Percentiles rank a stretch among this genome's conserved stretches.
phyloP scores from a whole-genome alignment of 805 yeast genomes.

The Myxozyma geophila region DNA sequence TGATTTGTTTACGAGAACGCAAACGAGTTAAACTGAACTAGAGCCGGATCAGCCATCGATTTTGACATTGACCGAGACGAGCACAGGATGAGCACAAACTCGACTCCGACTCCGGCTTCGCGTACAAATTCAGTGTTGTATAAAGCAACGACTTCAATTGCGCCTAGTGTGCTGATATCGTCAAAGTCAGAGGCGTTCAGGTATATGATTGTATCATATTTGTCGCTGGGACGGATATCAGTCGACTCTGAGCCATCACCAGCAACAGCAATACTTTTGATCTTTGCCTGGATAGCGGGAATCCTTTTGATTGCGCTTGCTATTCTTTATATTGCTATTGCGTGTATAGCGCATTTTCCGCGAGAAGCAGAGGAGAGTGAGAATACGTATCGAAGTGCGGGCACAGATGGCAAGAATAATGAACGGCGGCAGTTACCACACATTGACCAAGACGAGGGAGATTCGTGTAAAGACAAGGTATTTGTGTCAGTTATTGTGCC shows the following conservation, averaged over 20 bases:
- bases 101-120: conserved; percentile 5
- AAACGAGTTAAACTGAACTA: too few species aligned
- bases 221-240: conserved; percentile 5
- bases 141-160: not conserved
- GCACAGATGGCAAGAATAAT: not conserved
- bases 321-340: conserved; percentile 8
- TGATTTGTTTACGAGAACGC: too few species aligned
- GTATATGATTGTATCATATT: not conserved
- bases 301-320: not conserved
- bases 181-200: not conserved
- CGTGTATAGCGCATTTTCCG: conserved; percentile 31
- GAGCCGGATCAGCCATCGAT: not conserved
- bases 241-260: not conserved
- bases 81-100: conserved; percentile 1
- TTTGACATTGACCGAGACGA: not conserved
- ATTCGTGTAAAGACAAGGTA: conserved; percentile 43
- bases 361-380: conserved; percentile 28
- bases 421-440: conserved; percentile 14
- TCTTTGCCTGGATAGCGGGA: conserved; percentile 7
- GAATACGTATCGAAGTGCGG: conserved; percentile 17
- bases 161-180: not conserved
- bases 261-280: not conserved
- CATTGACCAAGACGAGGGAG: conserved; percentile 2
- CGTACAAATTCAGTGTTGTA: not conserved
- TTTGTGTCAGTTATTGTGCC: conserved; percentile 83